These are phyloP conservation scores for Lecanosticta acicola DNA, from an alignment of 2,329 filamentous ascomycete genomes.

Conservation along the genomic window DNA sequence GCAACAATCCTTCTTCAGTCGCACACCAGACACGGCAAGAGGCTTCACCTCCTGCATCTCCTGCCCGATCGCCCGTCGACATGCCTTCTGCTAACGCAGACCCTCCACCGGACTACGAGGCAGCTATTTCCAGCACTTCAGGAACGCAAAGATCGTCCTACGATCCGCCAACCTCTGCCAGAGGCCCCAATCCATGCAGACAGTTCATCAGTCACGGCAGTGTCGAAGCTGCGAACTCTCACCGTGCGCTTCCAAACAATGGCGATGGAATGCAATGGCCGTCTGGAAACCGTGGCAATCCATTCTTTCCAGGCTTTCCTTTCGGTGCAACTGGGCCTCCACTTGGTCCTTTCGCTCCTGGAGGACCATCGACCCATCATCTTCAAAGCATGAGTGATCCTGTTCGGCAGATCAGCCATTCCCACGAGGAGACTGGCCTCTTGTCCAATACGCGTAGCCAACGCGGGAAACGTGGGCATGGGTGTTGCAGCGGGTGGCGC, in stretches of 20 bases:
- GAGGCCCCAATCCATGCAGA: not conserved
- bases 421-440: constrained; percentile 16
- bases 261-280: constrained; percentile 1
- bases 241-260: not conserved
- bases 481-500: constrained; percentile 6
- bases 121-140: constrained; percentile 15
- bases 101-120: constrained; percentile 27
- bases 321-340: constrained; percentile 1
- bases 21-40: no score
- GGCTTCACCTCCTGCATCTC: no score
- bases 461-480: not conserved
- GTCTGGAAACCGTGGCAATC: constrained; percentile 1
- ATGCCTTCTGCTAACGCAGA: constrained; percentile 11
- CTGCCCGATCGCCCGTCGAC: constrained; percentile 10
- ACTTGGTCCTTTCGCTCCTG: not conserved
- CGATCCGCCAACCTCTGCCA: not conserved
- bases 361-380: not conserved
- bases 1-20: no score
- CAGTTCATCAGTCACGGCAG: constrained; percentile 1
- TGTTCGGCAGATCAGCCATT: not conserved
- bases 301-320: not conserved
- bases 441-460: constrained; percentile 4
- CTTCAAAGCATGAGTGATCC: constrained; percentile 19
- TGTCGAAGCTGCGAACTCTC: not conserved
- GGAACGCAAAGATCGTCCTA: constrained; percentile 1